These are phyloP conservation scores for Botrytis tulipae DNA, from an alignment of 2,329 filamentous ascomycete genomes.

Conservation along the genomic window DNA sequence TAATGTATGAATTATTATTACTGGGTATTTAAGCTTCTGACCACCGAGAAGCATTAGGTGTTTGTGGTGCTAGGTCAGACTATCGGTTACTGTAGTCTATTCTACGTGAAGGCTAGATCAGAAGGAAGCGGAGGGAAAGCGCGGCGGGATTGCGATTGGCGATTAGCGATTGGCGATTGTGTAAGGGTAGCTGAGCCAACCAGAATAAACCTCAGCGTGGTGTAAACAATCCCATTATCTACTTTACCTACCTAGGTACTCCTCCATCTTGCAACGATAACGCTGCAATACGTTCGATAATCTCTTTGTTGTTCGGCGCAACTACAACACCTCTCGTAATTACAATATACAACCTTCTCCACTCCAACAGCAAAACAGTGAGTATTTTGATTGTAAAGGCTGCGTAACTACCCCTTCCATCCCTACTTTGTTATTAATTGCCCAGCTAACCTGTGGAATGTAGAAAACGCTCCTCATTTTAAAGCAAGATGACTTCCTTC, in stretches of 20 bases:
- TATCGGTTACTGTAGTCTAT: slow-evolving; percentile 7
- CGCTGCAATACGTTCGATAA: neutral
- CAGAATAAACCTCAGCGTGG: neutral
- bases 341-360: neutral
- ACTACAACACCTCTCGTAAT: slow-evolving; percentile 1
- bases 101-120: slow-evolving; percentile 7
- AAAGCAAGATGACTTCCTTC: slow-evolving; percentile 67
- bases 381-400: neutral
- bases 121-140: slow-evolving; percentile 3
- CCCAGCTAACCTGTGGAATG: slow-evolving; percentile 37
- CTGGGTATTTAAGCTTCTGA: neutral
- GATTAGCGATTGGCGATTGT: neutral
- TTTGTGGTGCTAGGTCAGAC: neutral
- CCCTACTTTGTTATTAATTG: slow-evolving; percentile 15
- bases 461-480: slow-evolving; percentile 22
- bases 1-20: neutral
- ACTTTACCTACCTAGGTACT: too few species aligned
- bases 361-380: neutral
- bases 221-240: slow-evolving; percentile 8
- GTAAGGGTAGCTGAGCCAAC: slow-evolving; percentile 15
- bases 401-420: slow-evolving; percentile 5
- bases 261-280: neutral
- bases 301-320: slow-evolving; percentile 3
- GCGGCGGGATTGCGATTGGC: slow-evolving; percentile 11
- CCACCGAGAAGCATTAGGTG: neutral